Conservation (phyloP, 139 green algal species). For the Volvox reticuliferus region DNA sequence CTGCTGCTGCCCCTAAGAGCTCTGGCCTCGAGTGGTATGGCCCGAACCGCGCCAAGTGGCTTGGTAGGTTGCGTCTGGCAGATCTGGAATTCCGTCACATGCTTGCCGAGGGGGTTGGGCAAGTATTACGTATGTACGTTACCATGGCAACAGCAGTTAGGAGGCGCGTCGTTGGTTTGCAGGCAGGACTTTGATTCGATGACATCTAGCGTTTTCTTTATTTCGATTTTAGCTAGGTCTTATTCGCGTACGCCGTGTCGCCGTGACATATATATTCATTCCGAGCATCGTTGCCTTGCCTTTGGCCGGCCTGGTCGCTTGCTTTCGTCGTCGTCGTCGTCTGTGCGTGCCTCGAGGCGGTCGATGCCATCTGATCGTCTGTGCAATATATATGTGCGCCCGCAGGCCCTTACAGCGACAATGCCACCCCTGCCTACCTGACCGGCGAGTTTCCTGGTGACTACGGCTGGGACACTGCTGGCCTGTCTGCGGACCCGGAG, state of each 20-base stretch:
- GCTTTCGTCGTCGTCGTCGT: too few species aligned
- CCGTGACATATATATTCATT: too few species aligned
- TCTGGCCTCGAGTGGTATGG: conserved; percentile 73
- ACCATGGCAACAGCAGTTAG: too few species aligned
- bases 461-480: conserved; percentile 96
- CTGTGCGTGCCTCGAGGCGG: neutral
- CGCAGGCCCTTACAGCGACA: conserved; percentile 43
- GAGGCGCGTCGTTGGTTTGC: too few species aligned
- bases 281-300: neutral
- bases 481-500: conserved; percentile 93
- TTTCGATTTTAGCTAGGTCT: neutral
- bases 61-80: conserved; percentile 45
- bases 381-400: neutral
- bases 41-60: conserved; percentile 75
- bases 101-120: neutral
- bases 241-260: neutral
- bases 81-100: neutral
- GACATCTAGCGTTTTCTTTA: neutral
- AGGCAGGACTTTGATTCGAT: too few species aligned
- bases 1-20: conserved; percentile 19
- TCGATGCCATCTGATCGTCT: neutral
- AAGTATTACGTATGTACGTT: neutral
- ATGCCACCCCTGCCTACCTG: conserved; percentile 70
- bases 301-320: neutral
- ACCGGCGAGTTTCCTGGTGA: conserved; percentile 93